Base-by-base conservation (phyloP, 148 eudicot species). In the Amaranthus cruentus region DNA sequence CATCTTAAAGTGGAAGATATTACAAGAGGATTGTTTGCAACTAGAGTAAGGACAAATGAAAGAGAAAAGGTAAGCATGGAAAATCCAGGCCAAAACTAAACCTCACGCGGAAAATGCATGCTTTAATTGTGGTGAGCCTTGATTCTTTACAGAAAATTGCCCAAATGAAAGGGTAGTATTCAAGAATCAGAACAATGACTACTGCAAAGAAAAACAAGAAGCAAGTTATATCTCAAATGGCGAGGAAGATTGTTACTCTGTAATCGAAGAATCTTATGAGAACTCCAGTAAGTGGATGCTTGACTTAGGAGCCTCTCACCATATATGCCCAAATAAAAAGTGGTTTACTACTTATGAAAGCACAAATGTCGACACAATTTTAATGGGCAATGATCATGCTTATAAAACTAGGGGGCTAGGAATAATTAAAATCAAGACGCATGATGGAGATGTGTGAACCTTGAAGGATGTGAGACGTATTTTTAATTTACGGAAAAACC, bases 181-280 rank as follows among this genome's bases (percentile, higher is more conserved):
- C 44, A 67, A 67, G 70, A 50, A 67, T 12, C 18, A 67, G 13
- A 50, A 48, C 44, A 50, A 67, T 12, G 56, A 67, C 55, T 49
- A 67, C 70, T 49, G 7, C 7, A 57, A 68, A 14, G 57, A 68
- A 51, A 68, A 66, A 14, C 42, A 47, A 47, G 54, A 48, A 4
- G 38, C 54, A 0, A 66, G 54, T 66, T 47, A 47, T 66, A 7
- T 66, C 54, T 5, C 28, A 66, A 48, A 66, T 47, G 54, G 49
- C 48, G 52, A 65, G 15, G 68, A 65, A 44, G 68, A 65, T 65
- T 65, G 68, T 47, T 46, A 65, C 68, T 65, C 68, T 11, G 21
- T 46, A 13, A 44, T 8, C 12, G 52, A 65, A 65, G 51, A 47
- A 46, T 65, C 21, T 52, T 44, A 65, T 65, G 68, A 65, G 21